Conservation (phyloP, 352 stramenopile genomes). For the Blastocystis sp. region DNA sequence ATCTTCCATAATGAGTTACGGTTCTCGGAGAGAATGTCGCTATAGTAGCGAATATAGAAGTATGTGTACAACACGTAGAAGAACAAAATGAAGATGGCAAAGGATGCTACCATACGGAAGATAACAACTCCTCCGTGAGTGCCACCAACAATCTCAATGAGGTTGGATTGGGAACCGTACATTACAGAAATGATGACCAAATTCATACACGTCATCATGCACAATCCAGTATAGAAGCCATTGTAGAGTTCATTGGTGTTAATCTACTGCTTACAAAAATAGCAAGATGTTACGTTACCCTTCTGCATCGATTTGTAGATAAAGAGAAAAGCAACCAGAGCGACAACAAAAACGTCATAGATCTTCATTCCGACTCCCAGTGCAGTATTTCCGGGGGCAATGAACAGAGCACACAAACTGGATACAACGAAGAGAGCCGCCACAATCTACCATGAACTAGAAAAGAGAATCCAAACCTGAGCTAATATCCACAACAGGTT, state of each 20-base stretch:
- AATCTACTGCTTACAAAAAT: not conserved
- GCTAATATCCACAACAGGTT: conserved; percentile 37
- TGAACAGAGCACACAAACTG: conserved; percentile 19
- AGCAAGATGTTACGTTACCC: conserved; percentile 1
- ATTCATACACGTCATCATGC: conserved; percentile 57
- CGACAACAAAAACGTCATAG: conserved; percentile 42
- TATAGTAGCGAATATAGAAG: conserved; percentile 46
- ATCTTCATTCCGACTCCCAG: conserved; percentile 64
- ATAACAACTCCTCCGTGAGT: not conserved
- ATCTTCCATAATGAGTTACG: not conserved
- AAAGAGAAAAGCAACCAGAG: conserved; percentile 26
- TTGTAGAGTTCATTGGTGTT: conserved; percentile 49
- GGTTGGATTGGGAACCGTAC: conserved; percentile 58
- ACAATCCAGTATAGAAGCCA: conserved; percentile 59
- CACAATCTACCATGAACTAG: conserved; percentile 32
- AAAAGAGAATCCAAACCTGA: not conserved
- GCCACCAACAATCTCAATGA: conserved; percentile 54
- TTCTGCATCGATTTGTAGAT: conserved; percentile 42
- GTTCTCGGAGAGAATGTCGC: conserved; percentile 50
- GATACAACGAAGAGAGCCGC: conserved; percentile 12
- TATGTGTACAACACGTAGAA: conserved; percentile 45
- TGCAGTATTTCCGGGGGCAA: conserved; percentile 6
- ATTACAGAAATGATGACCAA: conserved; percentile 47
- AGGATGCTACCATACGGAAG: conserved; percentile 35
- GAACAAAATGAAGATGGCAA: conserved; percentile 45